These are phyloP conservation scores for Sequoia sempervirens DNA, from an alignment of 75 land plant species.

Conservation along the genomic window DNA sequence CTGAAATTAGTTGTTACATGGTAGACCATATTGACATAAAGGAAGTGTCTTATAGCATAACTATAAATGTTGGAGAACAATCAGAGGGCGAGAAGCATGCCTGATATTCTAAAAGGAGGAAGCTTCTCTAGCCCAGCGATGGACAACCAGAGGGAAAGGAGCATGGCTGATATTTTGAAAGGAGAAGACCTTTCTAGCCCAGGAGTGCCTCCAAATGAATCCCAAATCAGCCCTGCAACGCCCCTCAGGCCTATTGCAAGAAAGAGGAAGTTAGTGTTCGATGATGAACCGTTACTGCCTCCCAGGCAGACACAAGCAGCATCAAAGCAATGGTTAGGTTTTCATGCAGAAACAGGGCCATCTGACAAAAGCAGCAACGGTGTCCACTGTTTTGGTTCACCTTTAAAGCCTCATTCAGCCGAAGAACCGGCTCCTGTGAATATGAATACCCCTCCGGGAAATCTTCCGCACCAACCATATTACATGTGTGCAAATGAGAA, in stretches of 20 bases:
- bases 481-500: not conserved
- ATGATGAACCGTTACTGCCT: not conserved
- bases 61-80: no score
- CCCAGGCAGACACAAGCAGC: not conserved
- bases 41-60: no score
- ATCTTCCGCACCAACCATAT: not conserved
- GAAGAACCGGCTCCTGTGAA: not conserved
- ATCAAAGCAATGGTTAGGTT: not conserved
- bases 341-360: not conserved
- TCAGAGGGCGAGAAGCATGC: no score
- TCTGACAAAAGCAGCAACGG: not conserved
- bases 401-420: not conserved
- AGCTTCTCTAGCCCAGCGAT: no score
- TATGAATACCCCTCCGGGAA: not conserved
- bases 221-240: not conserved
- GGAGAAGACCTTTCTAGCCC: not conserved
- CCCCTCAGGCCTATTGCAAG: constrained; percentile 6
- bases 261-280: constrained; percentile 7
- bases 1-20: no score
- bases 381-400: not conserved
- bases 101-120: no score
- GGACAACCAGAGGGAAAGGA: no score
- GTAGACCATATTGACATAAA: no score
- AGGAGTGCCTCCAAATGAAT: not conserved
- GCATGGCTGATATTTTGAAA: not conserved